Evolutionary conservation across 306 rosid species (phyloP).

Genomic region (Quillaja saponaria): DNA sequence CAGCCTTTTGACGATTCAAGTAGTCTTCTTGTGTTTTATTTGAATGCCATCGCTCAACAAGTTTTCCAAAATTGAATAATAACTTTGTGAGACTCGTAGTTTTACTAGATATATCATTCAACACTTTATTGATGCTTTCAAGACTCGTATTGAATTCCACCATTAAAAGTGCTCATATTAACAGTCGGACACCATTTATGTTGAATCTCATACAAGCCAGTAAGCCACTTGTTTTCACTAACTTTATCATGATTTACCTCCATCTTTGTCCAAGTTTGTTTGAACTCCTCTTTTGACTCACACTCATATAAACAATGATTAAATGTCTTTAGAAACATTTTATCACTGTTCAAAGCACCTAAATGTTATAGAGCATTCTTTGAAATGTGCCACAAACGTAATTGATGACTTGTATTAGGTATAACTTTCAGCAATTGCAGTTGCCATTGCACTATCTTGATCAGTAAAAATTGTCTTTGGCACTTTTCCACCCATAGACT

Average conservation of each 20-base stretch:
- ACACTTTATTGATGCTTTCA: conserved; percentile 3
- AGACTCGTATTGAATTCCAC: background rate
- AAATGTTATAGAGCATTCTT: conserved; percentile 2
- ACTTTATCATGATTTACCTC: background rate
- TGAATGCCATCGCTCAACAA: background rate
- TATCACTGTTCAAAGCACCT: background rate
- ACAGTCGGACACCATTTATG: background rate
- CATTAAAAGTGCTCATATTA: background rate
- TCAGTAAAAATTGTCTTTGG: conserved; percentile 2
- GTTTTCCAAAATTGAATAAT: background rate
- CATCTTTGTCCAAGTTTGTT: background rate
- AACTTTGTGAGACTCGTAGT: background rate
- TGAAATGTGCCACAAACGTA: background rate
- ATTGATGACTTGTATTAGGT: background rate
- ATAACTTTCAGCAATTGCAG: background rate
- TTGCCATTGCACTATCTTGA: no score
- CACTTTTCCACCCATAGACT: background rate
- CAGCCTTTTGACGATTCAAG: background rate
- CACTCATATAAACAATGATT: background rate
- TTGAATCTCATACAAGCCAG: background rate
- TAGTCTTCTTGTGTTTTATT: background rate
- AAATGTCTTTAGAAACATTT: background rate
- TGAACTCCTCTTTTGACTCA: background rate
- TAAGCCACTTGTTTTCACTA: background rate
- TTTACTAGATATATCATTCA: background rate